Conservation (phyloP, 148 eudicot genomes). For the Rhododendron vialii region DNA sequence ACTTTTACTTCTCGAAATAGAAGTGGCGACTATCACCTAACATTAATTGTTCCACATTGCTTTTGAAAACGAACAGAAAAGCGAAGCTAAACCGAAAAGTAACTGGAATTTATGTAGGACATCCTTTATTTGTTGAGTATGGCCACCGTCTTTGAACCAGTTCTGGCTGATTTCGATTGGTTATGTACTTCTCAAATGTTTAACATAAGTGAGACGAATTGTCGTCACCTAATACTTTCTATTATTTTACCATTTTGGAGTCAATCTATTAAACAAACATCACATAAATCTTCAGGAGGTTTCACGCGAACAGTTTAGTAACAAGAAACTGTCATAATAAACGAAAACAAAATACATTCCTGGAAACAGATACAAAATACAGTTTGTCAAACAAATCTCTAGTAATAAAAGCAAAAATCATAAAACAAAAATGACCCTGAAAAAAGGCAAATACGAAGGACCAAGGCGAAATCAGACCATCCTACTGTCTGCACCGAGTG, state of each 20-base stretch:
- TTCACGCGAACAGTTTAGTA: no score
- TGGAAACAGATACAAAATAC: neutral
- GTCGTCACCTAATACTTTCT: neutral
- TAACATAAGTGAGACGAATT: neutral
- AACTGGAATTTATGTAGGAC: no score
- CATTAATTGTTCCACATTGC: no score
- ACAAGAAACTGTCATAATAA: no score
- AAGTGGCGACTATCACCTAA: neutral
- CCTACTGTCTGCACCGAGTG: neutral
- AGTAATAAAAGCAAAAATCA: neutral
- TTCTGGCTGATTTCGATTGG: neutral
- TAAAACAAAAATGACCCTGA: neutral
- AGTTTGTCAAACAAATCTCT: neutral
- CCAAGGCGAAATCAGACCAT: neutral
- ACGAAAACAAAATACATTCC: neutral
- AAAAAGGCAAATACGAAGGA: neutral
- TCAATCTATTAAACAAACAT: neutral
- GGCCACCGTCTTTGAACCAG: neutral
- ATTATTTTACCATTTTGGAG: neutral
- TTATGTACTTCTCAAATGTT: neutral
- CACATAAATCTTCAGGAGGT: no score
- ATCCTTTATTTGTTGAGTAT: neutral
- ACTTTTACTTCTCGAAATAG: neutral
- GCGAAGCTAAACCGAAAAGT: no score
- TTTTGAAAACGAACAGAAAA: no score